Evolutionary conservation across 768 basidiomycete genomes (phyloP).

Genomic region (Dacryopinax primogenitus): DNA sequence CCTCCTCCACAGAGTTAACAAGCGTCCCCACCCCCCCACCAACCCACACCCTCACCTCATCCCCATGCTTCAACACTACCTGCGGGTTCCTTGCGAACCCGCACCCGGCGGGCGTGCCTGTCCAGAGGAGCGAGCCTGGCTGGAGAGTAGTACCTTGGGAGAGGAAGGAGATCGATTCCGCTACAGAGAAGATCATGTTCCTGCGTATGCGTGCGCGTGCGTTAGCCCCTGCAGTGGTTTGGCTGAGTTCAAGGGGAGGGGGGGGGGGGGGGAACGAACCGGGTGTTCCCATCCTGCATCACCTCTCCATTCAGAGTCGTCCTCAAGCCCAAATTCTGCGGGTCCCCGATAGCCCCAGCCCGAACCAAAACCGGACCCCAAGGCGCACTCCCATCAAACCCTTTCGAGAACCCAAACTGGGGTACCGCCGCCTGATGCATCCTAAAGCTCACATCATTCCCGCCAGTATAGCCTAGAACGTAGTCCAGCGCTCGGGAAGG

Average conservation of each 20-base stretch:
- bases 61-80: slow-evolving; percentile 58
- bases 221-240: not conserved
- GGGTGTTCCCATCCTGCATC: slow-evolving; percentile 66
- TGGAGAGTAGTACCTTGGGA: slow-evolving; percentile 75
- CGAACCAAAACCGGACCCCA: slow-evolving; percentile 73
- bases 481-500: slow-evolving; percentile 75
- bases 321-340: slow-evolving; percentile 50
- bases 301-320: slow-evolving; percentile 51
- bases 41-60: slow-evolving; percentile 54
- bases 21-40: slow-evolving; percentile 66
- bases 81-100: slow-evolving; percentile 65
- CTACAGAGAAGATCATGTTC: slow-evolving; percentile 68
- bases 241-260: not conserved
- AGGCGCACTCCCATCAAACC: slow-evolving; percentile 60
- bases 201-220: slow-evolving; percentile 30
- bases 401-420: slow-evolving; percentile 82
- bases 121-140: slow-evolving; percentile 71
- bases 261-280: slow-evolving; percentile 34
- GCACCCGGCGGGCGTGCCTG: slow-evolving; percentile 46
- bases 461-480: slow-evolving; percentile 68
- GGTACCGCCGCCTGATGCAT: slow-evolving; percentile 66
- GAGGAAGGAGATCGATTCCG: slow-evolving; percentile 63
- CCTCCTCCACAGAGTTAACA: slow-evolving; percentile 65
- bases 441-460: slow-evolving; percentile 69
- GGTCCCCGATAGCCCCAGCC: slow-evolving; percentile 46